Evolutionary conservation across 331 rosid genomes (phyloP).

Genomic region (Quercus phellos): DNA sequence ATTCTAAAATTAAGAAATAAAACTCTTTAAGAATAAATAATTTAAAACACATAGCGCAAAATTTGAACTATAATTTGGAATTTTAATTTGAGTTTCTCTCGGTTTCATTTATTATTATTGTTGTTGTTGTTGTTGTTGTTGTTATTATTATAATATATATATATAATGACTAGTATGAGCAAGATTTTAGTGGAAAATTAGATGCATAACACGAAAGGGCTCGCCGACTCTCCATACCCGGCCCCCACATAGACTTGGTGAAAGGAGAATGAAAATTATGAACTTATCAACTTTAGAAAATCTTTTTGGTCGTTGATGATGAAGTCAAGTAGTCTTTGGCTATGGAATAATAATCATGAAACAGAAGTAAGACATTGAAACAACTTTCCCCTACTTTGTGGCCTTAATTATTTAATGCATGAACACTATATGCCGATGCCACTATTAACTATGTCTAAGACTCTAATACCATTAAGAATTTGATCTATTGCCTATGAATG

Average conservation of each 20-base stretch:
- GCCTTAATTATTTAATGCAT: not conserved
- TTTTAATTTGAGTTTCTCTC: too few species aligned
- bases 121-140: too few species aligned
- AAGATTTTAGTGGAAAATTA: too few species aligned
- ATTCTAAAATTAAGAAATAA: too few species aligned
- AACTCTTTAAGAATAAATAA: too few species aligned
- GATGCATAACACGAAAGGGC: too few species aligned
- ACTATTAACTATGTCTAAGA: not conserved
- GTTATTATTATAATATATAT: too few species aligned
- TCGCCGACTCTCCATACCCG: constrained; percentile 22
- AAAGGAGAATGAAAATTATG: constrained; percentile 5
- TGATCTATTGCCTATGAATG: not conserved
- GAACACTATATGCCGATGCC: constrained; percentile 9
- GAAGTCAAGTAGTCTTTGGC: not conserved
- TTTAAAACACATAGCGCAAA: too few species aligned
- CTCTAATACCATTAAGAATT: not conserved
- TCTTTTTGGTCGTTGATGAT: not conserved
- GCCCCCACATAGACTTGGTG: not conserved
- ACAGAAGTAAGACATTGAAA: constrained; percentile 1
- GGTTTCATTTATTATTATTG: too few species aligned
- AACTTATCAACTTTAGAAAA: not conserved
- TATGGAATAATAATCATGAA: constrained; percentile 12
- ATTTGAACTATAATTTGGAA: too few species aligned
- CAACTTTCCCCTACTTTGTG: not conserved
- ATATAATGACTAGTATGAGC: too few species aligned